phyloP scores from a whole-genome alignment of 805 yeast species.

The Ogataea degrootiae region DNA sequence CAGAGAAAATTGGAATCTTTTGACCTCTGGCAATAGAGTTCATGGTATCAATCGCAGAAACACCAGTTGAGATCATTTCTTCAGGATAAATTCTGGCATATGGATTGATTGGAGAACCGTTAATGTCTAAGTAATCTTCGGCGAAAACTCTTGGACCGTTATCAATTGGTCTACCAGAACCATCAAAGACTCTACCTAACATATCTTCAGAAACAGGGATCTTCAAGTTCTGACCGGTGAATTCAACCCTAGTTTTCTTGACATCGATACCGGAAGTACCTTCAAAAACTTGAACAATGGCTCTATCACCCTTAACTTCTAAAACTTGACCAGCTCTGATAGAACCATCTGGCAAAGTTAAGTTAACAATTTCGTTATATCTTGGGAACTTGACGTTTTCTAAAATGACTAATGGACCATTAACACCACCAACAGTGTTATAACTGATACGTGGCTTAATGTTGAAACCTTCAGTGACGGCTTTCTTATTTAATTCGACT shows the following conservation, averaged over 20 bases:
- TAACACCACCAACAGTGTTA: conserved; percentile 97
- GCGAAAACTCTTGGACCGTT: conserved; percentile 98
- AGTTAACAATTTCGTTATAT: conserved; percentile 92
- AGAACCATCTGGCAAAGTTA: conserved; percentile 94
- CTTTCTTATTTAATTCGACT: conserved; percentile 81
- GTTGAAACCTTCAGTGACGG: conserved; percentile 87
- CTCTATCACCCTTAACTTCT: conserved; percentile 95
- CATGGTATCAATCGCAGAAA: conserved; percentile 98
- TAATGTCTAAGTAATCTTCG: conserved; percentile 96
- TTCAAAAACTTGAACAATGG: conserved; percentile 97
- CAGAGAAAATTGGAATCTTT: conserved; percentile 98
- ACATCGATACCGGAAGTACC: conserved; percentile 99
- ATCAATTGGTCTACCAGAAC: conserved; percentile 98
- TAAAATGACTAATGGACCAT: conserved; percentile 93
- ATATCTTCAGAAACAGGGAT: conserved; percentile 96
- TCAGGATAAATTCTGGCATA: conserved; percentile 98
- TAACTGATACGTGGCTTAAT: conserved; percentile 88
- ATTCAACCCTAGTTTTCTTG: conserved; percentile 94
- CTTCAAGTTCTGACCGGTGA: conserved; percentile 90
- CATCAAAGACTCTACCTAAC: conserved; percentile 97
- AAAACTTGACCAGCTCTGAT: conserved; percentile 95
- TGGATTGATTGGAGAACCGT: conserved; percentile 98
- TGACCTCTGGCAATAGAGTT: conserved; percentile 99
- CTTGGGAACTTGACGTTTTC: conserved; percentile 86
- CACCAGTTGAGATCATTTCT: conserved; percentile 99